These are phyloP conservation scores for Aspergillus olivimuriae DNA, from an alignment of 495 filamentous ascomycete species.

Conservation along the genomic window DNA sequence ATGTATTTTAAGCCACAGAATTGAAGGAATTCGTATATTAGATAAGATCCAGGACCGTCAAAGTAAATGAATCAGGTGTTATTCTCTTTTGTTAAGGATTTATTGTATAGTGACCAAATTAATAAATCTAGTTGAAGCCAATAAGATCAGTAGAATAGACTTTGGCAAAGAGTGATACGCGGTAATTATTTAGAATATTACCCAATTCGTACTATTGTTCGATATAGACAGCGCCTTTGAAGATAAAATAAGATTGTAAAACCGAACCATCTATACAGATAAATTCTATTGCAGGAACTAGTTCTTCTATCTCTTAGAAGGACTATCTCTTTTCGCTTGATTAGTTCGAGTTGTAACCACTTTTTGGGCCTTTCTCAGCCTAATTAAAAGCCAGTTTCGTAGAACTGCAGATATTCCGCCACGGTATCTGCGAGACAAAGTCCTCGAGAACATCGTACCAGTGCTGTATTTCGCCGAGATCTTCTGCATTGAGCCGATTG, in stretches of 20 bases:
- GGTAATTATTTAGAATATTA: too few species aligned
- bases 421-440: neutral
- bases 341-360: neutral
- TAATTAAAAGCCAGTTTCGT: neutral
- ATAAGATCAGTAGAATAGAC: too few species aligned
- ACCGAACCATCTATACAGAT: neutral
- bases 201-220: neutral
- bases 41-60: neutral
- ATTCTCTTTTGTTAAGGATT: too few species aligned
- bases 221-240: neutral
- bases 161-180: too few species aligned
- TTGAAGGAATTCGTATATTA: neutral
- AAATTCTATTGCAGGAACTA: neutral
- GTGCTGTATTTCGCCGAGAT: neutral
- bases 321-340: neutral
- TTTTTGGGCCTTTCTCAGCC: neutral
- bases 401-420: neutral
- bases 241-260: conserved; percentile 1
- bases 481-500: neutral
- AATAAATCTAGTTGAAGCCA: too few species aligned
- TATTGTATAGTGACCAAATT: too few species aligned
- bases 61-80: too few species aligned
- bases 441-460: neutral
- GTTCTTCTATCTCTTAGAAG: neutral
- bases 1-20: neutral